Base-by-base conservation (phyloP, 495 filamentous ascomycete species). In the Xanthoparmelia taractica region DNA sequence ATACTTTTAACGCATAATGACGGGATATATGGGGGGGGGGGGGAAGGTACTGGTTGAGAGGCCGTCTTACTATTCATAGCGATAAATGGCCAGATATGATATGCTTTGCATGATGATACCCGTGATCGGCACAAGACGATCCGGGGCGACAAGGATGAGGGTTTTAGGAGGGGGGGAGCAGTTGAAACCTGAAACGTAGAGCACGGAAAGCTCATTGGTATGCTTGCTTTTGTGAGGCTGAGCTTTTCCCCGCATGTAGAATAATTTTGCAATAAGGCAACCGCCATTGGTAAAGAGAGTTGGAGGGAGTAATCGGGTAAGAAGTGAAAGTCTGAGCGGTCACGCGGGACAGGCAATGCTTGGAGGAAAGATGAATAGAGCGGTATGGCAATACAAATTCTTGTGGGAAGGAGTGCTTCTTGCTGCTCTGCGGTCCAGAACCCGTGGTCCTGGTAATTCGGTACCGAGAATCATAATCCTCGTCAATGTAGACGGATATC, bases 41-140 rank as follows among this genome's bases (percentile, higher is more conserved):
- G 50, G 27, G 7, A 54, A 20, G 2, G 50, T 33, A 31, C 3
- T 4, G 29, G 29, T 20, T 6, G 27, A 54, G 29, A 6, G 50
- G 50, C 27, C 6, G 50, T 12, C 18, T 18, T 54, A 33, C 50
- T 54, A 54, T 54, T 54, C 50, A 54, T 54, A 54, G 50, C 15
- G 8, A 20, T 6, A 8, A 34, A 4, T 20, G 2, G 29, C 50
- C 17, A 18, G 27, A 31, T 23, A 33, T 33, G 27, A 33, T 47
- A 47, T 47, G n/a, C 43, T n/a, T 33, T 33, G 13, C 17, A 3
- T 0, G 25, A 15, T 31, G 5, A 52, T n/a, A n/a, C n/a, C 45
- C 45, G 18, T 23, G 45, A 47, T 47, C 10, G 45, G 13, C 4
- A 10, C 10, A 25, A 47, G 45, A 15, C n/a, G 23, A 15, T 50